A percentile compares a stretch with the other conserved stretches of the same genome.
Evolutionary conservation across 371 early-diverging fungal species (phyloP).

Genomic region (Mucor ambiguus): DNA sequence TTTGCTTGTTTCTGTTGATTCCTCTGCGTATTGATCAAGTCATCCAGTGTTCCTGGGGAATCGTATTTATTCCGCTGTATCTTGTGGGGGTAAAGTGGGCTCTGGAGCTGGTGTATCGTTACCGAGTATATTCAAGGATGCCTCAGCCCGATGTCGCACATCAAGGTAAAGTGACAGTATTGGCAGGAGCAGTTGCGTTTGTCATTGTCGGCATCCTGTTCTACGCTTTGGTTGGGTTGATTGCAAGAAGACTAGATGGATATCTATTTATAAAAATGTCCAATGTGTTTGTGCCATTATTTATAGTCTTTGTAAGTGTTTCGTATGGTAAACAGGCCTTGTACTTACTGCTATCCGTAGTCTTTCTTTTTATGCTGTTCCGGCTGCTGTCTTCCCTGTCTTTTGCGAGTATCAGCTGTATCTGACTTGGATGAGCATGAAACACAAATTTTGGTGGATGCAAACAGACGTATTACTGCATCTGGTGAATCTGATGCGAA

Average conservation of each 20-base stretch:
- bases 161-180: slow-evolving; percentile 58
- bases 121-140: slow-evolving; percentile 46
- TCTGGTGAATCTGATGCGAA: slow-evolving; percentile 17
- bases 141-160: slow-evolving; percentile 53
- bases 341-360: slow-evolving; percentile 18
- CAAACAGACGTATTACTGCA: slow-evolving; percentile 31
- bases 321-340: neutral
- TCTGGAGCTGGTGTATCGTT: slow-evolving; percentile 51
- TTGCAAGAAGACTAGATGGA: slow-evolving; percentile 67
- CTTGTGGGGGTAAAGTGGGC: slow-evolving; percentile 64
- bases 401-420: slow-evolving; percentile 36
- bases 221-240: slow-evolving; percentile 74
- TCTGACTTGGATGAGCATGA: slow-evolving; percentile 36
- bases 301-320: slow-evolving; percentile 64
- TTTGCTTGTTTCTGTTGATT: slow-evolving; percentile 62
- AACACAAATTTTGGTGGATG: slow-evolving; percentile 27
- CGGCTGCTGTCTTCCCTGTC: slow-evolving; percentile 78
- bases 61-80: slow-evolving; percentile 84
- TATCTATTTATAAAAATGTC: slow-evolving; percentile 53
- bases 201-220: slow-evolving; percentile 55
- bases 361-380: slow-evolving; percentile 67
- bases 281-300: slow-evolving; percentile 79
- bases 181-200: slow-evolving; percentile 53
- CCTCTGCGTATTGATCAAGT: slow-evolving; percentile 60
- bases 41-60: slow-evolving; percentile 66